phyloP scores from a whole-genome alignment of 75 land plant species.

The Ceratopteris richardii region DNA sequence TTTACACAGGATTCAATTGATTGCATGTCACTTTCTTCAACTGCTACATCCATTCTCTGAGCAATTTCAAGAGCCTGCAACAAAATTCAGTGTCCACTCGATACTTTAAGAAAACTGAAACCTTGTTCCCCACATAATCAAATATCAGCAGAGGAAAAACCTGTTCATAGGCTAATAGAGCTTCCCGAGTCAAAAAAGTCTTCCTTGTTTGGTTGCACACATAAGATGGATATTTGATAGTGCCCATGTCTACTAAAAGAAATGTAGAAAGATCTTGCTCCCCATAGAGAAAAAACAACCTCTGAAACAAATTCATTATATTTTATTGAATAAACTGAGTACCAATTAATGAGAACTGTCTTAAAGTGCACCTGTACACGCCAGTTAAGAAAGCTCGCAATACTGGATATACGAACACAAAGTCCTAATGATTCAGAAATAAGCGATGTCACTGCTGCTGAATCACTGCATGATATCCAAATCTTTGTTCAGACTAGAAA shows the following conservation, averaged over 20 bases:
- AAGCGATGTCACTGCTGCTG: constrained; percentile 21
- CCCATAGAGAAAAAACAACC: constrained; percentile 85
- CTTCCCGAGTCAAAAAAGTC: constrained; percentile 45
- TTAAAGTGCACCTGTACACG: constrained; percentile 63
- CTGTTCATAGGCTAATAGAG: constrained; percentile 80
- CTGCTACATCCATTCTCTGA: constrained; percentile 74
- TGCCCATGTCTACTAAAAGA: constrained; percentile 77
- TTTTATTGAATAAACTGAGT: no score
- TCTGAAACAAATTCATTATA: constrained; percentile 58
- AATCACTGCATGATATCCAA: constrained; percentile 11
- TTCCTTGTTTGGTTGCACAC: constrained; percentile 35
- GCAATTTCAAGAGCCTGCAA: constrained; percentile 83
- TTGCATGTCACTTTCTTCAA: constrained; percentile 49
- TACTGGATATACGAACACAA: constrained; percentile 50
- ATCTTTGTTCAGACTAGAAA: not conserved
- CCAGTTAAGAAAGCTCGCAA: constrained; percentile 60
- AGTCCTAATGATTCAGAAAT: constrained; percentile 29
- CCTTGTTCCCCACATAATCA: no score
- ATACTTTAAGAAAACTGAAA: no score
- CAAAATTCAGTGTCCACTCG: not conserved
- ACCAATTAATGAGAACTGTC: no score
- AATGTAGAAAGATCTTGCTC: constrained; percentile 84
- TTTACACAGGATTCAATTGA: constrained; percentile 41
- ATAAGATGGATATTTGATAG: constrained; percentile 75
- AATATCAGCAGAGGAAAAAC: constrained; percentile 15